Evolutionary conservation across 179 eudicot genomes (phyloP).

Genomic region (Carnegiea gigantea): DNA sequence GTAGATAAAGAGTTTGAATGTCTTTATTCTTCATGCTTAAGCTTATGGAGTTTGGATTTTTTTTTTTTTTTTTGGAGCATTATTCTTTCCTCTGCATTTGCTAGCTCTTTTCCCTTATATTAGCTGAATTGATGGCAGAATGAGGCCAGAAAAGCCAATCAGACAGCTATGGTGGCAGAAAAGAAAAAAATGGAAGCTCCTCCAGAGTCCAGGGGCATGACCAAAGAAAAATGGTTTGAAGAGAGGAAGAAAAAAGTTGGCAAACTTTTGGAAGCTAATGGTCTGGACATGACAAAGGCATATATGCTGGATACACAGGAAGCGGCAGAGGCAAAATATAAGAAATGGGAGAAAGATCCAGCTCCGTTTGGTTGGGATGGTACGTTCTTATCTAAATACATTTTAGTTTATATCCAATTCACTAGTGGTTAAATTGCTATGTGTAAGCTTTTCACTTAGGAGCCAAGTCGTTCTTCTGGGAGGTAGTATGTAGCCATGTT

Average conservation of each 20-base stretch:
- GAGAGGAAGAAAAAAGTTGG: slow-evolving; percentile 98
- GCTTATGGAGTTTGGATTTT: neutral
- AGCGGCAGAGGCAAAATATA: slow-evolving; percentile 78
- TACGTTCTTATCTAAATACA: slow-evolving; percentile 26
- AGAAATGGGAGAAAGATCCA: slow-evolving; percentile 94
- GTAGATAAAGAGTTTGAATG: slow-evolving; percentile 14
- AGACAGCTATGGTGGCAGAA: slow-evolving; percentile 88
- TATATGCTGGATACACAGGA: slow-evolving; percentile 96
- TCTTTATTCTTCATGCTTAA: neutral
- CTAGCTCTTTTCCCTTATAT: neutral
- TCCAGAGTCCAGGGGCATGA: slow-evolving; percentile 77
- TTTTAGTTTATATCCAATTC: neutral
- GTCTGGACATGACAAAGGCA: slow-evolving; percentile 87
- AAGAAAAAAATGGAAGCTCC: slow-evolving; percentile 91
- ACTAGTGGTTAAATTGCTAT: neutral
- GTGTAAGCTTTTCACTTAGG: neutral
- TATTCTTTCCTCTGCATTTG: neutral
- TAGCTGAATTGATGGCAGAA: slow-evolving; percentile 42
- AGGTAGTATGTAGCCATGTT: neutral
- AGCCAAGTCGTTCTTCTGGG: neutral
- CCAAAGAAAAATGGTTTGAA: slow-evolving; percentile 95
- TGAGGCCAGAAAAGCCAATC: slow-evolving; percentile 95
- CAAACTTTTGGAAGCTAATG: slow-evolving; percentile 82
- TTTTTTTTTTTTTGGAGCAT: neutral
- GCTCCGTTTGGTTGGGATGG: slow-evolving; percentile 99